Evolutionary conservation across 495 filamentous ascomycete genomes (phyloP).

Genomic region (Achaetomiella virescens): DNA sequence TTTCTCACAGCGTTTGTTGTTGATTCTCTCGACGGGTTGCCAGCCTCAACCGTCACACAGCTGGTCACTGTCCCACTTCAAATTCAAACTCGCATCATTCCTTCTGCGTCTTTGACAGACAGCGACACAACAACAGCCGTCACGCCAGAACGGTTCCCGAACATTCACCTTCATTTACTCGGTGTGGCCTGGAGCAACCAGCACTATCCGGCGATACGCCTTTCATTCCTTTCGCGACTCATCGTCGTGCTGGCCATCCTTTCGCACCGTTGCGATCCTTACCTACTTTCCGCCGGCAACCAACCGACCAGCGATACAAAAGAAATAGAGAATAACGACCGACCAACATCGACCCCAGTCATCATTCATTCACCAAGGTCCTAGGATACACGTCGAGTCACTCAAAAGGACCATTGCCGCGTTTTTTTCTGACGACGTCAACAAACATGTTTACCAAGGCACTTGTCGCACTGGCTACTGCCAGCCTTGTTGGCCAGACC

Average conservation of each 20-base stretch:
- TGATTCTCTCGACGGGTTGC: slow-evolving; percentile 30
- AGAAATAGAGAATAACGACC: not conserved
- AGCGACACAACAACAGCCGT: slow-evolving; percentile 13
- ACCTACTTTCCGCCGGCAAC: not conserved
- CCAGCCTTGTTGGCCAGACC: slow-evolving; percentile 25
- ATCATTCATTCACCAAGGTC: not conserved
- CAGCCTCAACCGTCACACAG: slow-evolving; percentile 33
- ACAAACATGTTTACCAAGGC: slow-evolving; percentile 26
- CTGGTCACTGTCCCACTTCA: slow-evolving; percentile 14
- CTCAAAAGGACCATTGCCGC: not conserved
- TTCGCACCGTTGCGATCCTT: slow-evolving; percentile 11
- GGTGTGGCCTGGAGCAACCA: slow-evolving; percentile 10
- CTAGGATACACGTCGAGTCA: not conserved
- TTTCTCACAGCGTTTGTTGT: slow-evolving; percentile 2
- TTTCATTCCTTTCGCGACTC: slow-evolving; percentile 27
- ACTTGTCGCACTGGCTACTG: slow-evolving; percentile 24
- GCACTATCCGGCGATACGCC: slow-evolving; percentile 11
- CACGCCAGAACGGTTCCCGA: not conserved
- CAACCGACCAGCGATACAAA: slow-evolving; percentile 1
- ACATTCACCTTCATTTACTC: slow-evolving; percentile 12
- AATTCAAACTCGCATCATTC: slow-evolving; percentile 29
- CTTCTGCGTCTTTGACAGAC: slow-evolving; percentile 39
- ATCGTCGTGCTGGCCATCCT: slow-evolving; percentile 24
- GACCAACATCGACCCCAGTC: slow-evolving; percentile 1
- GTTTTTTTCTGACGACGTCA: not conserved